phyloP scores from a whole-genome alignment of 768 basidiomycete genomes.

The Tylopilus intermedius region DNA sequence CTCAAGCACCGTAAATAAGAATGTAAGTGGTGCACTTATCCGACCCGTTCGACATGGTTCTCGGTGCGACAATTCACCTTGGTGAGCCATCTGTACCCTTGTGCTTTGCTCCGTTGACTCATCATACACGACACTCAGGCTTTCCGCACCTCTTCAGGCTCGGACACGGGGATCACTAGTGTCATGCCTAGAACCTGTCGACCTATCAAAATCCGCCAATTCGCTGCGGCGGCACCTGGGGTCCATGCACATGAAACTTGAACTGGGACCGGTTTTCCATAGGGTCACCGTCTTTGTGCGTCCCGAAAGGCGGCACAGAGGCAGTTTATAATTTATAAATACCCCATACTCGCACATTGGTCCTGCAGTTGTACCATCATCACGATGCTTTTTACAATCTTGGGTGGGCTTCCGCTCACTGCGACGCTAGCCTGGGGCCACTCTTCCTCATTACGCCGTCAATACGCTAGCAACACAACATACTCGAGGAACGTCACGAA shows the following conservation, averaged over 20 bases:
- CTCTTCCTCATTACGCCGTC: slow-evolving; percentile 6
- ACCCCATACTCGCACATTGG: not conserved
- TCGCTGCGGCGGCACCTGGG: not conserved
- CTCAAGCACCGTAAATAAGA: no score
- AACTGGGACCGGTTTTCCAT: no score
- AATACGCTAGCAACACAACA: not conserved
- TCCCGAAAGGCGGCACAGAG: not conserved
- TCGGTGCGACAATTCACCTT: no score
- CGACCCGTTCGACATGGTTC: no score
- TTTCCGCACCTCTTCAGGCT: not conserved
- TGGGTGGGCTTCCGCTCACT: slow-evolving; percentile 7
- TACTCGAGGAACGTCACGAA: slow-evolving; percentile 29
- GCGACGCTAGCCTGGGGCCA: not conserved
- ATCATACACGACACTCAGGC: no score
- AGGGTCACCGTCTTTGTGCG: not conserved
- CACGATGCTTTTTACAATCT: slow-evolving; percentile 1
- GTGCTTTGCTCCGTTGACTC: no score
- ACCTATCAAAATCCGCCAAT: not conserved
- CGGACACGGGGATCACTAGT: not conserved
- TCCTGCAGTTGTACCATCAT: not conserved
- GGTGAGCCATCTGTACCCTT: no score
- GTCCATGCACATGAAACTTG: not conserved
- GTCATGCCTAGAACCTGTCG: not conserved
- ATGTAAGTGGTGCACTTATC: no score
- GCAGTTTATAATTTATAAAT: slow-evolving; percentile 2